Evolutionary conservation across 2,329 filamentous ascomycete species (phyloP).

Genomic region (Cordyceps javanica): DNA sequence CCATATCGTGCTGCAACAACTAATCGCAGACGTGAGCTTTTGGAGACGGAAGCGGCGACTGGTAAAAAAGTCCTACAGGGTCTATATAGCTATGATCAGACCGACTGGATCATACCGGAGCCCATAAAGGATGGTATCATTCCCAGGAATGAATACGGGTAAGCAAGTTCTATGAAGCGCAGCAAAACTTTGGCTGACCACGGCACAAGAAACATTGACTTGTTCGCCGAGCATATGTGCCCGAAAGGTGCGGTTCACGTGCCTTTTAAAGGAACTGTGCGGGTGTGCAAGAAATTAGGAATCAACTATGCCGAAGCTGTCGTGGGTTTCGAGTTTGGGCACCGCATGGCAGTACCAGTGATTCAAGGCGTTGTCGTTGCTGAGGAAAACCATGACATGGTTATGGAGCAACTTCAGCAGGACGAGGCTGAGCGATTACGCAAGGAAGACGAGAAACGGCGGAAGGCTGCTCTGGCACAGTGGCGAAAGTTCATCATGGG

Average conservation of each 20-base stretch:
- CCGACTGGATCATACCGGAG: slow-evolving; percentile 89
- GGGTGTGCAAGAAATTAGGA: slow-evolving; percentile 74
- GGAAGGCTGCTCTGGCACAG: slow-evolving; percentile 63
- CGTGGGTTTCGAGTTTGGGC: slow-evolving; percentile 92
- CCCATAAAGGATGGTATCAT: slow-evolving; percentile 81
- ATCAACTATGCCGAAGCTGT: slow-evolving; percentile 93
- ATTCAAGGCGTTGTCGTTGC: slow-evolving; percentile 88
- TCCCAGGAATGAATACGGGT: slow-evolving; percentile 86
- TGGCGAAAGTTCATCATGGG: slow-evolving; percentile 90
- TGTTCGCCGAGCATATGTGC: slow-evolving; percentile 91
- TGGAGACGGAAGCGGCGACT: slow-evolving; percentile 72
- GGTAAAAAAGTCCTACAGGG: slow-evolving; percentile 84
- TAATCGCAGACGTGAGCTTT: slow-evolving; percentile 79
- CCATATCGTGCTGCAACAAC: slow-evolving; percentile 87
- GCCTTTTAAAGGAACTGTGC: slow-evolving; percentile 67
- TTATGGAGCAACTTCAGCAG: slow-evolving; percentile 73
- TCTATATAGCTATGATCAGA: slow-evolving; percentile 77
- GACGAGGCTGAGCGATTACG: slow-evolving; percentile 68
- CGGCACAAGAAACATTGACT: slow-evolving; percentile 68
- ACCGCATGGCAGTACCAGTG: slow-evolving; percentile 87
- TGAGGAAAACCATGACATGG: slow-evolving; percentile 64
- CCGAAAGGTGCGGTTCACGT: slow-evolving; percentile 78
- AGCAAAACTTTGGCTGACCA: slow-evolving; percentile 17
- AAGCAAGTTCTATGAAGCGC: slow-evolving; percentile 11
- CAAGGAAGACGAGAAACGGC: slow-evolving; percentile 78